phyloP scores from a whole-genome alignment of 768 basidiomycete genomes.

The Rhodocollybia butyracea region DNA sequence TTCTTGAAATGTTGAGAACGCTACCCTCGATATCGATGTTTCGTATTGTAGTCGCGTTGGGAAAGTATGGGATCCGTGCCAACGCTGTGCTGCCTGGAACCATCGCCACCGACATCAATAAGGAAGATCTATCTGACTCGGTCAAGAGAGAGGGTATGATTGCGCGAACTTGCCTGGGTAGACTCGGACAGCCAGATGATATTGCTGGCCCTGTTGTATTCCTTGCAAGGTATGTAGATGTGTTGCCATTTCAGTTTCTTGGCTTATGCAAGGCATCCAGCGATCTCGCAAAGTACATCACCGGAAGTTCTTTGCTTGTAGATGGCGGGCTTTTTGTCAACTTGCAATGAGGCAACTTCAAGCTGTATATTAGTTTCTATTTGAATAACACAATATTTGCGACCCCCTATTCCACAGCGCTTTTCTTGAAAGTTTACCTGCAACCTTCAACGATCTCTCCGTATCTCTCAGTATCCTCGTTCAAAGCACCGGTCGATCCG shows the following conservation, averaged over 20 bases:
- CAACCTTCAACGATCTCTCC: too few relatives aligned
- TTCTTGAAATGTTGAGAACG: too few relatives aligned
- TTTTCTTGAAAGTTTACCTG: too few relatives aligned
- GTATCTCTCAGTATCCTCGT: too few relatives aligned
- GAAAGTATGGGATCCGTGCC: constrained; percentile 73
- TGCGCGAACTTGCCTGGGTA: constrained; percentile 59
- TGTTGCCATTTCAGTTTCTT: neutral
- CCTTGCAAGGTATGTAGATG: constrained; percentile 40
- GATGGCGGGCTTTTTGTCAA: constrained; percentile 70
- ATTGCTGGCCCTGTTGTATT: constrained; percentile 75
- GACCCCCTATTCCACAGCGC: too few relatives aligned
- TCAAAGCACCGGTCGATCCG: too few relatives aligned
- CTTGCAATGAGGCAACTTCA: constrained; percentile 62
- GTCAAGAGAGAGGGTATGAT: constrained; percentile 61
- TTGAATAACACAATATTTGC: too few relatives aligned
- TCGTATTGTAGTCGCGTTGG: constrained; percentile 73
- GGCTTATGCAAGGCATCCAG: constrained; percentile 12
- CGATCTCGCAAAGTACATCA: constrained; percentile 68
- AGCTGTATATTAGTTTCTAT: too few relatives aligned
- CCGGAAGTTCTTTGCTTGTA: constrained; percentile 17
- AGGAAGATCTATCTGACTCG: constrained; percentile 62
- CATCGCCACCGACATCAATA: constrained; percentile 75
- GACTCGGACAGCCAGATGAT: constrained; percentile 55
- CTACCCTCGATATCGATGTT: too few relatives aligned
- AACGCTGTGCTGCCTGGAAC: constrained; percentile 75